A percentile compares a stretch with the other conserved stretches of the same genome.
Evolutionary conservation across 2,329 filamentous ascomycete genomes (phyloP).

Genomic region (Diplocarpon mali): DNA sequence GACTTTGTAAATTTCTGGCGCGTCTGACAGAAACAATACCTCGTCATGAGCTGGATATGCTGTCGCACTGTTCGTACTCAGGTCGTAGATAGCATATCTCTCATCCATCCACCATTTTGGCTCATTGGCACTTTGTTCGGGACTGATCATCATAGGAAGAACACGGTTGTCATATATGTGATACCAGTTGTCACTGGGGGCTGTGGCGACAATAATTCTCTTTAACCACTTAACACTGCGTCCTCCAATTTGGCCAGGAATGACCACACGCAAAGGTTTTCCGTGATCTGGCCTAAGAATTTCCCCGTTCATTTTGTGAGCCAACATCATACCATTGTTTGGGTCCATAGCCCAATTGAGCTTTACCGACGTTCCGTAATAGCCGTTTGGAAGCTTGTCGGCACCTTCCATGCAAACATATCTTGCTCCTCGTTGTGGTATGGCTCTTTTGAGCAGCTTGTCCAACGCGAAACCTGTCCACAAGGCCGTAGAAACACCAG

Average conservation of each 20-base stretch:
- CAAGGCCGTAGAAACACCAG: conserved; percentile 74
- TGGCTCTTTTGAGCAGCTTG: conserved; percentile 58
- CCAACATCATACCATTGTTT: conserved; percentile 74
- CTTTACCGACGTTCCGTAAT: conserved; percentile 81
- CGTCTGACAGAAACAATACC: conserved; percentile 39
- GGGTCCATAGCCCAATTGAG: conserved; percentile 80
- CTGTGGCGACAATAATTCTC: conserved; percentile 63
- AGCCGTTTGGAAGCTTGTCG: conserved; percentile 77
- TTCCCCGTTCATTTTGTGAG: conserved; percentile 86
- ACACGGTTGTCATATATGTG: conserved; percentile 92
- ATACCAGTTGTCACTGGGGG: conserved; percentile 87
- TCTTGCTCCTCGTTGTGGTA: conserved; percentile 56
- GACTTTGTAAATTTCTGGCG: conserved; percentile 47
- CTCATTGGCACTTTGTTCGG: conserved; percentile 65
- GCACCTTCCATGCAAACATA: conserved; percentile 90
- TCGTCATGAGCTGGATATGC: conserved; percentile 75
- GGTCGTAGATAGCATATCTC: conserved; percentile 83
- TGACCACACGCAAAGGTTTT: conserved; percentile 68
- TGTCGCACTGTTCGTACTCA: conserved; percentile 76
- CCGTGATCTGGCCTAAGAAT: conserved; percentile 73
- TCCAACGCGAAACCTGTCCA: conserved; percentile 75
- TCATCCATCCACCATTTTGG: conserved; percentile 79
- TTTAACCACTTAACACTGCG: conserved; percentile 91
- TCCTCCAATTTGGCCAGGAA: conserved; percentile 86
- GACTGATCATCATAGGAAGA: conserved; percentile 73